Percentiles rank a stretch among this genome's conserved stretches.
Conservation (phyloP, 345 rosid species). For the Gossypium rotundifolium region DNA sequence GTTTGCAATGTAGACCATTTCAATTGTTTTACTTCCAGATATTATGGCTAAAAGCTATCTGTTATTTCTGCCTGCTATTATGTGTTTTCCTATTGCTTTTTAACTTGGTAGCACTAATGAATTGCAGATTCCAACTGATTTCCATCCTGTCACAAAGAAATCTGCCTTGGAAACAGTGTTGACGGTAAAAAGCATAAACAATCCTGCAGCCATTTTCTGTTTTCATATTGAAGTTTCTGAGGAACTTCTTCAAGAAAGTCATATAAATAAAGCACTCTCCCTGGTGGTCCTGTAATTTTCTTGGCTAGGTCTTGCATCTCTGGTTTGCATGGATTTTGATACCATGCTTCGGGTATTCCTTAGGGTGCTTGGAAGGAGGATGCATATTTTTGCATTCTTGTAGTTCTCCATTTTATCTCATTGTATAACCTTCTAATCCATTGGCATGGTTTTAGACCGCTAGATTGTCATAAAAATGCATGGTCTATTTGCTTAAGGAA, state of each 20-base stretch:
- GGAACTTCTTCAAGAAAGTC: not conserved
- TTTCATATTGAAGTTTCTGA: not conserved
- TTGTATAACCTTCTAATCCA: not conserved
- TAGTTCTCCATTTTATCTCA: not conserved
- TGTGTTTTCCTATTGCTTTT: conserved; percentile 4
- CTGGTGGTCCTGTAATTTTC: not conserved
- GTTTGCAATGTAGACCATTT: not conserved
- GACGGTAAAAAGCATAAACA: conserved; percentile 52
- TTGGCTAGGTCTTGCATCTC: not conserved
- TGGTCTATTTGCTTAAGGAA: not conserved
- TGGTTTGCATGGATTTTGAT: not conserved
- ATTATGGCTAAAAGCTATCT: not conserved
- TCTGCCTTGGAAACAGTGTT: conserved; percentile 95
- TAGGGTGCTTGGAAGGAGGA: not conserved
- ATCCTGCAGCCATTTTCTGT: not conserved
- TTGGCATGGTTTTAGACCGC: not conserved
- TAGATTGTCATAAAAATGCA: not conserved
- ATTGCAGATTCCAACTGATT: conserved; percentile 90
- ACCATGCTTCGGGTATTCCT: not conserved
- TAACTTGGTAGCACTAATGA: not conserved
- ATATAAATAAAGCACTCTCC: not conserved
- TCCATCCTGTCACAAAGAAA: conserved; percentile 91
- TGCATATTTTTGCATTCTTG: not conserved
- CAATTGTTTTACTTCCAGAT: not conserved
- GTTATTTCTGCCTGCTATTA: not conserved